phyloP scores from a whole-genome alignment of 305 asterid genomes.

The Rubia tinctorum region DNA sequence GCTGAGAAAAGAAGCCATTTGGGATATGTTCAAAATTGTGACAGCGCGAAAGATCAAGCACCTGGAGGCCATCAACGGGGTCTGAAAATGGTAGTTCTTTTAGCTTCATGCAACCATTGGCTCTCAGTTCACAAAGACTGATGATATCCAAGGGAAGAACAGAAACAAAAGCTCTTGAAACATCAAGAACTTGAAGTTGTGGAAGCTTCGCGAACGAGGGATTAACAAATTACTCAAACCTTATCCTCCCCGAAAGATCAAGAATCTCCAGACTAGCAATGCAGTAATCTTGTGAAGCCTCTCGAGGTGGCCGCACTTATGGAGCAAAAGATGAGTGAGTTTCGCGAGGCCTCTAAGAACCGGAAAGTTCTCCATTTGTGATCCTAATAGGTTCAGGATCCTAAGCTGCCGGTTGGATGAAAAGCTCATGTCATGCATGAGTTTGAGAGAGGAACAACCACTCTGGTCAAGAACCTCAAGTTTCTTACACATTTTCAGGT shows the following conservation, averaged over 20 bases:
- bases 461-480: slow-evolving; percentile 17
- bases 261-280: slow-evolving; percentile 14
- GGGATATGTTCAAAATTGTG: neutral
- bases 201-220: slow-evolving; percentile 10
- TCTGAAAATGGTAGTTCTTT: slow-evolving; percentile 7
- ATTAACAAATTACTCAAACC: slow-evolving; percentile 18
- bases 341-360: slow-evolving; percentile 11
- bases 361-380: slow-evolving; percentile 8
- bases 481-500: neutral
- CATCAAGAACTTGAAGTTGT: slow-evolving; percentile 13
- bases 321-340: slow-evolving; percentile 16
- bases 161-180: slow-evolving; percentile 13
- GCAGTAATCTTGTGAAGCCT: slow-evolving; percentile 18
- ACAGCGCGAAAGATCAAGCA: slow-evolving; percentile 21
- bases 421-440: slow-evolving; percentile 18
- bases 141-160: slow-evolving; percentile 16
- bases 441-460: slow-evolving; percentile 9
- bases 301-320: slow-evolving; percentile 9
- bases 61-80: slow-evolving; percentile 13
- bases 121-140: slow-evolving; percentile 4
- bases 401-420: neutral
- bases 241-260: slow-evolving; percentile 20
- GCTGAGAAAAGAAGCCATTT: slow-evolving; percentile 6
- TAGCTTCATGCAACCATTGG: slow-evolving; percentile 10
- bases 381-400: slow-evolving; percentile 16